These are phyloP conservation scores for Globisporangium cylindrosporum DNA, from an alignment of 352 stramenopile genomes.

Conservation along the genomic window DNA sequence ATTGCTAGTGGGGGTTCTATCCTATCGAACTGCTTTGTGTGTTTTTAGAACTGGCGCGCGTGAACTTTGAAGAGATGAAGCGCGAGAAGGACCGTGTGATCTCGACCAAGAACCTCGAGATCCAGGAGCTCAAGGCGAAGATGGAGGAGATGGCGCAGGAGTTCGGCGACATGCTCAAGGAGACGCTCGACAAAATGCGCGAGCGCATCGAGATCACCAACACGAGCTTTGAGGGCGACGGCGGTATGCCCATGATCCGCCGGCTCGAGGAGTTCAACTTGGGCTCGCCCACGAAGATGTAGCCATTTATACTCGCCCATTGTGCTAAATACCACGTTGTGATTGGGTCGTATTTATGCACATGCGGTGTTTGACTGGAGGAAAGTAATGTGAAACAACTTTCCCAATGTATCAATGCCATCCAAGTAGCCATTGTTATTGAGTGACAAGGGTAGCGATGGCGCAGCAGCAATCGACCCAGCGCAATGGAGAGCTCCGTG, in stretches of 20 bases:
- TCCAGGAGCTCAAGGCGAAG: slow-evolving; percentile 89
- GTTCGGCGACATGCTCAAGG: slow-evolving; percentile 94
- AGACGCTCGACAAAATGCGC: slow-evolving; percentile 93
- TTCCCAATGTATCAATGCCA: not conserved
- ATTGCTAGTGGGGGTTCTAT: not conserved
- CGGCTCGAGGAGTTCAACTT: slow-evolving; percentile 87
- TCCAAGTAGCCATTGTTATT: not conserved
- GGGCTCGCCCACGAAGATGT: slow-evolving; percentile 49
- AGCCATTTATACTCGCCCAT: not conserved
- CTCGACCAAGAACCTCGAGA: slow-evolving; percentile 86
- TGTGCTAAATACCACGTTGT: slow-evolving; percentile 4
- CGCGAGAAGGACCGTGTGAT: slow-evolving; percentile 91
- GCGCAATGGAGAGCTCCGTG: not conserved
- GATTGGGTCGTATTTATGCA: slow-evolving; percentile 4
- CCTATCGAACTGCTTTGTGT: not conserved
- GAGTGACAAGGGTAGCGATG: not conserved
- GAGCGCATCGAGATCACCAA: slow-evolving; percentile 93
- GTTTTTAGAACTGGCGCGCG: slow-evolving; percentile 67
- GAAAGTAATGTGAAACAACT: slow-evolving; percentile 1
- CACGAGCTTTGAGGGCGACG: slow-evolving; percentile 85
- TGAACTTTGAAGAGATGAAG: slow-evolving; percentile 88
- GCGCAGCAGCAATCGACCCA: not conserved
- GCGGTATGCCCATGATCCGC: slow-evolving; percentile 72
- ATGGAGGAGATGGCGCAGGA: slow-evolving; percentile 95
- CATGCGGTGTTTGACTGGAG: not conserved